Evolutionary conservation across 2,329 filamentous ascomycete genomes (phyloP).

Genomic region (Periconia sp.): DNA sequence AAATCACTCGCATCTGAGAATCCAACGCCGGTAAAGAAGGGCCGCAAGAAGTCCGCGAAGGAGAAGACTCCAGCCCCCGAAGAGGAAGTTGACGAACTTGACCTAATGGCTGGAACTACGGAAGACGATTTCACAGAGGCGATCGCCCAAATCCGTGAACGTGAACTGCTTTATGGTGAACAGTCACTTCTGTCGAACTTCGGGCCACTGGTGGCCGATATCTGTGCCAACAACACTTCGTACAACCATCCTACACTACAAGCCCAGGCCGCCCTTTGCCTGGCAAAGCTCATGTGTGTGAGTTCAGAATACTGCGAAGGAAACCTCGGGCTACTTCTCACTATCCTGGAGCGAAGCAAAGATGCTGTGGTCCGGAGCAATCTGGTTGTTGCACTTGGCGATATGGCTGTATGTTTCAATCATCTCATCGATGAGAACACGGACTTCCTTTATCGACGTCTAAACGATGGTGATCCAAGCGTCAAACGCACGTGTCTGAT

Average conservation of each 20-base stretch:
- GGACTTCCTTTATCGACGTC: constrained; percentile 90
- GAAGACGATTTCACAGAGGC: constrained; percentile 92
- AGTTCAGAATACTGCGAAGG: constrained; percentile 94
- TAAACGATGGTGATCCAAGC: constrained; percentile 83
- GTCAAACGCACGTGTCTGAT: constrained; percentile 98
- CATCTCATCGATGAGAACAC: constrained; percentile 99
- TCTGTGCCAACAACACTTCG: constrained; percentile 86
- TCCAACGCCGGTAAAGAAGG: constrained; percentile 43
- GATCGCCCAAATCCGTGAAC: constrained; percentile 80
- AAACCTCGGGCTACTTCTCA: constrained; percentile 91
- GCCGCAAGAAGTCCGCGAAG: constrained; percentile 44
- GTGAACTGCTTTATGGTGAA: constrained; percentile 79
- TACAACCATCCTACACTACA: constrained; percentile 90
- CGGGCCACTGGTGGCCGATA: constrained; percentile 86
- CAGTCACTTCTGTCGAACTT: constrained; percentile 86
- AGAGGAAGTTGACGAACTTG: constrained; percentile 78
- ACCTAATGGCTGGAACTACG: constrained; percentile 94
- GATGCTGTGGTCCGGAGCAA: constrained; percentile 94
- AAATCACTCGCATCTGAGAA: constrained; percentile 33
- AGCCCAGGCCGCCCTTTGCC: constrained; percentile 87
- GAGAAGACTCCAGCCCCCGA: constrained; percentile 53
- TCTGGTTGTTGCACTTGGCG: constrained; percentile 92
- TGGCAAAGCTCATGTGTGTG: constrained; percentile 98
- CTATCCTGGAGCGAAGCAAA: constrained; percentile 92
- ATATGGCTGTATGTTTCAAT: constrained; percentile 99